Conservation (phyloP, 139 green algal species). For the Chlorella vulgaris region DNA sequence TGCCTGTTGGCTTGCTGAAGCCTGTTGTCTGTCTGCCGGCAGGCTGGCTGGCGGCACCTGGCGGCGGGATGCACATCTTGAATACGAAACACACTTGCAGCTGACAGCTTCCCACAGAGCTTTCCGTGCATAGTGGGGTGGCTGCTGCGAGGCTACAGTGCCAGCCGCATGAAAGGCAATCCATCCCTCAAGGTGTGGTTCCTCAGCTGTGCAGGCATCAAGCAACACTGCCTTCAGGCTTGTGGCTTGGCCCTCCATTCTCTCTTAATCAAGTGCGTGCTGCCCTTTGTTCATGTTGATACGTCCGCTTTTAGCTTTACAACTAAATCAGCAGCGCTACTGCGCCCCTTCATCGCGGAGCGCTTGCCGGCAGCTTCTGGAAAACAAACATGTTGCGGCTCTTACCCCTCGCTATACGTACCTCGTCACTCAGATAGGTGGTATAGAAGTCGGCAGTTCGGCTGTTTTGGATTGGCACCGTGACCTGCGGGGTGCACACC, state of each 20-base stretch:
- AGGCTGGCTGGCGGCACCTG: neutral
- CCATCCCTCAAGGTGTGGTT: neutral
- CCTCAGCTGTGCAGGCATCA: too few species aligned
- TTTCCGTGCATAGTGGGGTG: constrained; percentile 72
- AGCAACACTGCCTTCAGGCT: too few species aligned
- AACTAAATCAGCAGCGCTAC: too few species aligned
- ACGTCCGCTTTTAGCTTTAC: too few species aligned
- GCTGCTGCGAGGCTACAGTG: constrained; percentile 9
- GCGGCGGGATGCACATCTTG: neutral
- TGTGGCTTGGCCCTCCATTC: neutral
- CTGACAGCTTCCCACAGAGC: constrained; percentile 64
- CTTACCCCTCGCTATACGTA: constrained; percentile 13
- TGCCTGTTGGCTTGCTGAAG: too few species aligned
- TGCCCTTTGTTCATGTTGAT: neutral
- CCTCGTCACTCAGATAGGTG: constrained; percentile 2
- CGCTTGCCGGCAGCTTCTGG: neutral
- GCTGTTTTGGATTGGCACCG: constrained; percentile 3
- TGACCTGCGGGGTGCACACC: constrained; percentile 6
- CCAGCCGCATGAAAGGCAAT: neutral
- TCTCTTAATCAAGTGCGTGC: neutral
- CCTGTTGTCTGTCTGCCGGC: neutral
- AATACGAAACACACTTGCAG: constrained; percentile 48
- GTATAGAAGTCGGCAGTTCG: constrained; percentile 1
- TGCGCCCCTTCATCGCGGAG: too few species aligned
- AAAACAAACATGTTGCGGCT: constrained; percentile 25